Evolutionary conservation across 1,284 basidiomycete genomes (phyloP).

Genomic region (Naganishia albida): DNA sequence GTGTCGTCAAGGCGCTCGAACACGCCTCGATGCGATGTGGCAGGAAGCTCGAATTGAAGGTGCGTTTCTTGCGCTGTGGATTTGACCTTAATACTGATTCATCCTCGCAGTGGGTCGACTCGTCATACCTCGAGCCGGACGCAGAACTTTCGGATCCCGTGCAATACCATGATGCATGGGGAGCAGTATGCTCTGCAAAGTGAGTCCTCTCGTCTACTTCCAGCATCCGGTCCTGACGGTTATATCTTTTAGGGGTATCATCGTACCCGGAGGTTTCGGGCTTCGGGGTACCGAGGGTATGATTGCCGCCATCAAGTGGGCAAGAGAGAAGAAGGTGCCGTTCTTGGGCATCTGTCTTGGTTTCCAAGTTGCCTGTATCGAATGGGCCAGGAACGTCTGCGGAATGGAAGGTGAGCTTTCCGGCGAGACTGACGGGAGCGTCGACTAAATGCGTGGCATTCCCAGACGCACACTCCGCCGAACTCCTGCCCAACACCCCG

Average conservation of each 20-base stretch:
- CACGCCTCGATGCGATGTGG: constrained; percentile 92
- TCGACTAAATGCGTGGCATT: not conserved
- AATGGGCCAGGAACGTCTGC: constrained; percentile 88
- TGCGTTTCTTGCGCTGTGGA: constrained; percentile 48
- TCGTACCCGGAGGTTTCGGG: constrained; percentile 95
- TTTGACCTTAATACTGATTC: not conserved
- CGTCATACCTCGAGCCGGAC: constrained; percentile 84
- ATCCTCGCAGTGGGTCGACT: constrained; percentile 82
- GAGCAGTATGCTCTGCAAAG: constrained; percentile 85
- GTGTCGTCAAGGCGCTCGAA: constrained; percentile 93
- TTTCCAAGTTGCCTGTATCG: constrained; percentile 95
- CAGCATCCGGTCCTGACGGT: constrained; percentile 6
- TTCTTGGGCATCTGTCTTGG: constrained; percentile 97
- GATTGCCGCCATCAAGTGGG: constrained; percentile 96
- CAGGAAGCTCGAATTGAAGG: constrained; percentile 77
- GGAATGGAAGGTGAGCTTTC: constrained; percentile 55
- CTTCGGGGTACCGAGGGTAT: constrained; percentile 93
- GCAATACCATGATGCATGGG: constrained; percentile 95
- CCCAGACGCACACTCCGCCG: constrained; percentile 80
- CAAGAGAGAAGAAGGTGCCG: constrained; percentile 89
- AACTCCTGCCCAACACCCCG: constrained; percentile 65
- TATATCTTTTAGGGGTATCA: constrained; percentile 69
- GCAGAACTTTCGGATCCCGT: constrained; percentile 78
- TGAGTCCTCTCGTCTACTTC: constrained; percentile 52
- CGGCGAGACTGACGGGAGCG: not conserved